A percentile compares a stretch with the other conserved stretches of the same genome.
phyloP scores from a whole-genome alignment of 306 rosid genomes.

The Geum urbanum region DNA sequence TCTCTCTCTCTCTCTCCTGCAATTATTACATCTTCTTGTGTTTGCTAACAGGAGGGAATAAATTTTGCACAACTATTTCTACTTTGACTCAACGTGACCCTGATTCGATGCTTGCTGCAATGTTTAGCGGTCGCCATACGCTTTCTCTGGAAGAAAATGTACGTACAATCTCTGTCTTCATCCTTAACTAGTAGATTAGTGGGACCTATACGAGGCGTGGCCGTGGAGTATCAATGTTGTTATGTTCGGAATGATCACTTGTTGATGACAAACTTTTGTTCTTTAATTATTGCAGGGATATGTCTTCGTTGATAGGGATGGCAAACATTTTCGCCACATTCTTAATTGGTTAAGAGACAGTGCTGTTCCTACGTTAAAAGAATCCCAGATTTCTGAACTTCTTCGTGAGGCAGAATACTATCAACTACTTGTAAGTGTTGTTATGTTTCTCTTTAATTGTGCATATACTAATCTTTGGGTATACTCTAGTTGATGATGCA shows the following conservation, averaged over 20 bases:
- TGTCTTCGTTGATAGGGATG: conserved; percentile 87
- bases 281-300: conserved; percentile 57
- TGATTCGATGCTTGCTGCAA: conserved; percentile 89
- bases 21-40: no score
- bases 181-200: no score
- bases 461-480: no score
- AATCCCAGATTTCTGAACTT: conserved; percentile 54
- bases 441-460: background rate
- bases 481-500: background rate
- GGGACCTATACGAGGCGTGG: no score
- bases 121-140: conserved; percentile 91
- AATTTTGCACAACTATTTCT: conserved; percentile 65
- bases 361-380: conserved; percentile 61
- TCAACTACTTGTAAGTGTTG: conserved; percentile 63
- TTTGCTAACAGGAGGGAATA: conserved; percentile 65
- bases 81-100: conserved; percentile 87
- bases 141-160: conserved; percentile 51
- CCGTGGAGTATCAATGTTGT: background rate
- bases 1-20: background rate
- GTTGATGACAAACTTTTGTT: background rate
- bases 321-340: conserved; percentile 80
- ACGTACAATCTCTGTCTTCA: no score
- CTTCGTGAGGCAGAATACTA: conserved; percentile 86
- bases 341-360: conserved; percentile 96
- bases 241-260: background rate